Evolutionary conservation across 1,139 yeast species (phyloP).

Genomic region (Wickerhamomyces sp.): DNA sequence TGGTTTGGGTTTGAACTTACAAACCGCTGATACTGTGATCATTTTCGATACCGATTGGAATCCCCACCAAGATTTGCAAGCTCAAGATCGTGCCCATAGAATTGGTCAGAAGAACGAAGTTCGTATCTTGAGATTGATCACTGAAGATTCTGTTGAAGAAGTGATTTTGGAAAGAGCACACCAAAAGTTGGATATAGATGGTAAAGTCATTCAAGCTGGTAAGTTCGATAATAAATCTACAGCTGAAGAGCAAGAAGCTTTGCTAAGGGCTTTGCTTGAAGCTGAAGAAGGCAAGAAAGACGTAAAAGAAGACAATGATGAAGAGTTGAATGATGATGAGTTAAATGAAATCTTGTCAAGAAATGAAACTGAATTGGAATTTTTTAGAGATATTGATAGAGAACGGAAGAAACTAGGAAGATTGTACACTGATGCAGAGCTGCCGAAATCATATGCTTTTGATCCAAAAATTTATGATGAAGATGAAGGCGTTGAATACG

Average conservation of each 20-base stretch:
- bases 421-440: constrained; percentile 53
- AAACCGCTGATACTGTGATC: constrained; percentile 84
- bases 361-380: constrained; percentile 49
- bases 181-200: constrained; percentile 78
- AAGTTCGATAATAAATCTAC: constrained; percentile 80
- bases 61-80: constrained; percentile 89
- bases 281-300: constrained; percentile 60
- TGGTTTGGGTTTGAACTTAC: constrained; percentile 80
- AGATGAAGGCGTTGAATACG: constrained; percentile 37
- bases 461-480: constrained; percentile 55
- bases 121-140: constrained; percentile 70
- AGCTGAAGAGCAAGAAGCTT: constrained; percentile 78
- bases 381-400: constrained; percentile 54
- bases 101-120: constrained; percentile 88
- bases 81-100: constrained; percentile 88
- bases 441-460: constrained; percentile 63
- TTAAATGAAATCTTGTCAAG: constrained; percentile 69
- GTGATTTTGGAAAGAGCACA: constrained; percentile 78
- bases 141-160: constrained; percentile 81
- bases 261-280: constrained; percentile 62
- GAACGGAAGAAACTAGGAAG: constrained; percentile 50
- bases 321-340: constrained; percentile 65
- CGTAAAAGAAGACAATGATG: constrained; percentile 42
- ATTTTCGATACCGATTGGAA: constrained; percentile 90
- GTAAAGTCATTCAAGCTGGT: constrained; percentile 87